A percentile compares a stretch with the other conserved stretches of the same genome.
These are phyloP conservation scores for Periglandula ipomoeae DNA, from an alignment of 2,329 filamentous ascomycete species.

Conservation along the genomic window DNA sequence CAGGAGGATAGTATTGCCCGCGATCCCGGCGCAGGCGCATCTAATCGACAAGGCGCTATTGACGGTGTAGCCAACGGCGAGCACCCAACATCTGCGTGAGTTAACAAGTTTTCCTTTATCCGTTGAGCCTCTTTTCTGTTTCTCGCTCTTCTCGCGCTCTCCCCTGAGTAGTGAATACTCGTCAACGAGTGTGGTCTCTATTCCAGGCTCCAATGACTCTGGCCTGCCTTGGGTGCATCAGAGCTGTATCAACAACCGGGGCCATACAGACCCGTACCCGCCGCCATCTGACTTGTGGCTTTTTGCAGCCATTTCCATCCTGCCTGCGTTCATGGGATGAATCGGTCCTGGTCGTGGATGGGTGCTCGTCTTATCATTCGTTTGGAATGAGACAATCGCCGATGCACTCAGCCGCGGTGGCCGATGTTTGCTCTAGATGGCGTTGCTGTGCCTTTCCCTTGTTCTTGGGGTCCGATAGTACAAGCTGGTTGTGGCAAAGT, in stretches of 20 bases:
- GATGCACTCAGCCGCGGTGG: background rate
- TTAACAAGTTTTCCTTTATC: slow-evolving; percentile 1
- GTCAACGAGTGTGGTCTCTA: too few species aligned
- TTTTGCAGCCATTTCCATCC: background rate
- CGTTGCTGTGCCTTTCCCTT: background rate
- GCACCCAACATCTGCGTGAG: slow-evolving; percentile 6
- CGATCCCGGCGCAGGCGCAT: background rate
- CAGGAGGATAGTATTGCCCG: slow-evolving; percentile 1
- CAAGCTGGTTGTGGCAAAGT: background rate
- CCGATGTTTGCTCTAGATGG: background rate
- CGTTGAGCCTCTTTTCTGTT: too few species aligned
- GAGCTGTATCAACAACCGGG: background rate
- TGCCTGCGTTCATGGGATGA: background rate
- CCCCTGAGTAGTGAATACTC: too few species aligned
- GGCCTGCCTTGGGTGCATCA: background rate
- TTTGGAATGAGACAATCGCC: background rate
- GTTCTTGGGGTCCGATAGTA: too few species aligned
- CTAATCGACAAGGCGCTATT: background rate
- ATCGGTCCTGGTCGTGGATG: background rate
- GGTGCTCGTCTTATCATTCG: background rate
- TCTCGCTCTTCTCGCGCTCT: too few species aligned
- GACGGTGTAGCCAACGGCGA: slow-evolving; percentile 1
- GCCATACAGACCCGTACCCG: background rate
- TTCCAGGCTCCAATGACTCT: too few species aligned
- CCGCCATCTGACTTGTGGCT: background rate